phyloP scores from a whole-genome alignment of 768 basidiomycete species.

The Melanogaster broomeanus region DNA sequence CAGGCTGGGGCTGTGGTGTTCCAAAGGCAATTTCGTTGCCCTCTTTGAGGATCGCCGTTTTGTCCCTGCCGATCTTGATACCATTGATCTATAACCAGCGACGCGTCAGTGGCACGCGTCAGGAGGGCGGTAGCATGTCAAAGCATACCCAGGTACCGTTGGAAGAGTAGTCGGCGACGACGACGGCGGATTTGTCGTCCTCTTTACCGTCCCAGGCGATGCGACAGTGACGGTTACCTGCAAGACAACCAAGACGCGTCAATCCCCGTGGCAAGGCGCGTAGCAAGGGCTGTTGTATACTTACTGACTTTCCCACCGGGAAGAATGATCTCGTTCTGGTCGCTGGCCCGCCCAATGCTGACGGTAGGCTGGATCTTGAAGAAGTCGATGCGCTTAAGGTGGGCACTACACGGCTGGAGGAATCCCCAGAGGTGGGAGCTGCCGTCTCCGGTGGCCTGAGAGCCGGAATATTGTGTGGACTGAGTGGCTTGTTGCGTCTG shows the following conservation, averaged over 20 bases:
- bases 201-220: slow-evolving; percentile 38
- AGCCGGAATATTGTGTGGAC: slow-evolving; percentile 38
- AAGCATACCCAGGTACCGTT: slow-evolving; percentile 46
- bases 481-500: slow-evolving; percentile 43
- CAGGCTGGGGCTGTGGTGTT: slow-evolving; percentile 45
- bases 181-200: slow-evolving; percentile 32
- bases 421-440: slow-evolving; percentile 64
- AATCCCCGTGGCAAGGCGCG: slow-evolving; percentile 15
- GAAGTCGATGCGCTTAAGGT: slow-evolving; percentile 60
- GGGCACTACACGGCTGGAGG: slow-evolving; percentile 61
- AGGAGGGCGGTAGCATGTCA: slow-evolving; percentile 16
- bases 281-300: slow-evolving; percentile 22
- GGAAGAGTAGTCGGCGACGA: slow-evolving; percentile 37
- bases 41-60: slow-evolving; percentile 44
- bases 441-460: slow-evolving; percentile 21
- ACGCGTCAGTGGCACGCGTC: slow-evolving; percentile 9
- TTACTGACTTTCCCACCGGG: slow-evolving; percentile 75
- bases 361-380: slow-evolving; percentile 51
- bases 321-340: slow-evolving; percentile 53
- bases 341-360: slow-evolving; percentile 54
- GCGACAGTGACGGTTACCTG: slow-evolving; percentile 42
- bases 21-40: slow-evolving; percentile 92
- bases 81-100: slow-evolving; percentile 38
- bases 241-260: slow-evolving; percentile 24
- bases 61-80: slow-evolving; percentile 39